phyloP scores from a whole-genome alignment of 2,329 filamentous ascomycete species.

The Calonectria montana region DNA sequence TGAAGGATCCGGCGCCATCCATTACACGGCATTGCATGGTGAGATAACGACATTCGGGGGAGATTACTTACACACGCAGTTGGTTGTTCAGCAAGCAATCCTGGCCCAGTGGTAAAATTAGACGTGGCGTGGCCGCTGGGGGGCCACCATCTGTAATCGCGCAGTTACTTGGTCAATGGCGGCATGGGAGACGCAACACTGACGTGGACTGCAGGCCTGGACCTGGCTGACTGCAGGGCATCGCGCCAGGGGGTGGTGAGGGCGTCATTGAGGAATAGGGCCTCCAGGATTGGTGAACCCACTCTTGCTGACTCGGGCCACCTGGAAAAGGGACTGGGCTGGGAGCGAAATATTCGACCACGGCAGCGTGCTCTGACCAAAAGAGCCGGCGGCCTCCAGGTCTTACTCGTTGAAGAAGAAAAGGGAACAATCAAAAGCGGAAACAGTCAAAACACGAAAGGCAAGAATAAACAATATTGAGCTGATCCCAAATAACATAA shows the following conservation, averaged over 20 bases:
- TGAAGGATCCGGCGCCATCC: neutral
- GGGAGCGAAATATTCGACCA: neutral
- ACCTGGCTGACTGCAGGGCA: neutral
- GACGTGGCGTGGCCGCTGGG: neutral
- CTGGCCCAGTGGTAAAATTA: neutral
- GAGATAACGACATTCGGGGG: neutral
- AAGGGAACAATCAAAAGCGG: neutral
- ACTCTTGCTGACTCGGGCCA: neutral
- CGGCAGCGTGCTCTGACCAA: neutral
- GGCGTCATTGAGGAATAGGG: neutral
- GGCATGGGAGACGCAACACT: conserved; percentile 26
- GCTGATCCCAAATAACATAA: conserved; percentile 14
- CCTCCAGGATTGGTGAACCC: neutral
- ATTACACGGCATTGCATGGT: neutral
- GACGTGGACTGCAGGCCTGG: conserved; percentile 29
- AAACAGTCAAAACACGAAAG: neutral
- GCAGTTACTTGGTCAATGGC: neutral
- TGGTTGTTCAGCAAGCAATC: neutral
- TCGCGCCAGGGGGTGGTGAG: neutral
- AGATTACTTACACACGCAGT: neutral
- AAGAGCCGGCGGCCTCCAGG: neutral
- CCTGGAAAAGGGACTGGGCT: neutral
- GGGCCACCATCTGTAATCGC: neutral
- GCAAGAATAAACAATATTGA: conserved; percentile 16
- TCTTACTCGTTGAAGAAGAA: neutral